Base-by-base conservation (phyloP, 2,329 filamentous ascomycete genomes). In the Fusarium concolor region DNA sequence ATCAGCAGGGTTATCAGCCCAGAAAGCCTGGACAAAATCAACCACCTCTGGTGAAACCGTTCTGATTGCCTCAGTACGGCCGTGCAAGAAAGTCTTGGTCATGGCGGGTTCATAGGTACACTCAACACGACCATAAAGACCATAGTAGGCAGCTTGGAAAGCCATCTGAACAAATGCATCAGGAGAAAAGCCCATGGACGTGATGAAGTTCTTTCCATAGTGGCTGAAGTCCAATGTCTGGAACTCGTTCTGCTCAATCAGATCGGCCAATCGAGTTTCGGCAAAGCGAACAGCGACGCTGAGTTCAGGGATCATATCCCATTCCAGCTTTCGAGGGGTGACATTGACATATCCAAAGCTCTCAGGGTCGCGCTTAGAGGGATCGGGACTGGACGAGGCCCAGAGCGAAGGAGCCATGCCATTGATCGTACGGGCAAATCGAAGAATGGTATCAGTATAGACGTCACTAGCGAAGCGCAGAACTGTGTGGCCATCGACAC, bases 111-210 rank as follows among this genome's bases (percentile, higher is more conserved):
- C 96, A 77, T 99, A 99, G 0, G 94, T 96, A 76, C 93, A 97
- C 79, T 98, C 96, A 2, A 97, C 89, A 6, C 93, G 89, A 5
- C 96, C 96, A 73, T 98, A 99, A 10, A 99, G 86, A 3, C 96
- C 96, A 75, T 97, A 99, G 82, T 99, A 98, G 2, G 96, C 95
- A 6, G 95, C 95, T 79, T 99, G 96, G 82, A 97, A 97, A 0
- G 96, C 96, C 95, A 99, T 98, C 79, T 99, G 96, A 20, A 99
- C 92, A 76, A 97, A 99, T 0, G 96, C 96, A 77, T 98, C 96
- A 0, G 96, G 95, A 0, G 95, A 98, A 80, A 98, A 96, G 10
- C 95, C 95, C 90, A 96, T 96, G 0, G 92, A 93, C 0, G 94
- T 98, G 79, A 99, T 97, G 76, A 97, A 97, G 79, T 96, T 97